Conservation (phyloP, 2,329 filamentous ascomycete genomes). For the Calonectria hawksworthii region DNA sequence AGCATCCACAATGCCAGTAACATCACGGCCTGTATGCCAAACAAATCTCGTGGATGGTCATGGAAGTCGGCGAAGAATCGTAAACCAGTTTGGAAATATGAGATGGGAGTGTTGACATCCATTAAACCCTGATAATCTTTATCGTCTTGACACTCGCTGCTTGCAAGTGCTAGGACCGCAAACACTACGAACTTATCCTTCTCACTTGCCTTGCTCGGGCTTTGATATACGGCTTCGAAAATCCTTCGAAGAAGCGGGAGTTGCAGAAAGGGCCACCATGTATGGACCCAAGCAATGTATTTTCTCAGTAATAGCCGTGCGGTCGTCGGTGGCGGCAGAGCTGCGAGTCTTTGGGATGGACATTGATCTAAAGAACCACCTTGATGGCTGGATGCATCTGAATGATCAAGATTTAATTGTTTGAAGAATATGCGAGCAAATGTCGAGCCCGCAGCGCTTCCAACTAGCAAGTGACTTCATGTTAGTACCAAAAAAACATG, state of each 20-base stretch:
- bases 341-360: conserved; percentile 25
- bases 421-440: conserved; percentile 46
- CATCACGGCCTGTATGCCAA: conserved; percentile 38
- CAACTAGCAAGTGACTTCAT: conserved; percentile 21
- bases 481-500: background rate
- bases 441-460: conserved; percentile 42
- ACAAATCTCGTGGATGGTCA: conserved; percentile 36
- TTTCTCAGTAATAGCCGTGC: conserved; percentile 32
- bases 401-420: conserved; percentile 32
- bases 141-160: conserved; percentile 24
- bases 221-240: conserved; percentile 32
- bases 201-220: conserved; percentile 26
- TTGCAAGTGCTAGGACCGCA: conserved; percentile 36
- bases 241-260: conserved; percentile 34
- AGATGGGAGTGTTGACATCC: conserved; percentile 38
- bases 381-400: background rate
- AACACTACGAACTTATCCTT: conserved; percentile 37
- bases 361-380: conserved; percentile 7
- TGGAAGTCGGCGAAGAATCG: conserved; percentile 37
- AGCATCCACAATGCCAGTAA: conserved; percentile 44
- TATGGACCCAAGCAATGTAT: conserved; percentile 43
- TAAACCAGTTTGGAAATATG: conserved; percentile 41
- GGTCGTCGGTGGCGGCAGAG: conserved; percentile 35
- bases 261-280: conserved; percentile 45
- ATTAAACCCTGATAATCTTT: conserved; percentile 33